Percentiles rank a stretch among this genome's conserved stretches.
Conservation (phyloP, 2,329 filamentous ascomycete genomes). For the Chaetomium strumarium region DNA sequence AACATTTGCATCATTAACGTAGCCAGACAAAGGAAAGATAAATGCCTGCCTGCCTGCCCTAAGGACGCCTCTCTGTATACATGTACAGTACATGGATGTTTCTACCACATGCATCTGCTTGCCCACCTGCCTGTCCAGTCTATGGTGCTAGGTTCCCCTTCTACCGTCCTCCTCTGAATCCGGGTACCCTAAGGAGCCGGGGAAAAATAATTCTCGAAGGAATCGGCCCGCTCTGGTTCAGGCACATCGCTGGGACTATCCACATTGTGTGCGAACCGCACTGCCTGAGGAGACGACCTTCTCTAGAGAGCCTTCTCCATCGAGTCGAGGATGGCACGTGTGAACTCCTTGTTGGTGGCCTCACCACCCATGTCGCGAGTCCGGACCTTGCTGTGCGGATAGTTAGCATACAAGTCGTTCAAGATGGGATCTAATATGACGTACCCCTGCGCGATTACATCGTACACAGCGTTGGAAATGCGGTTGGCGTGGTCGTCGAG, state of each 20-base stretch:
- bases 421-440: conserved; percentile 26
- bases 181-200: neutral
- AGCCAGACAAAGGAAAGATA: conserved; percentile 7
- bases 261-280: conserved; percentile 6
- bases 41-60: conserved; percentile 5
- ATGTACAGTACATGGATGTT: conserved; percentile 9
- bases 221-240: neutral
- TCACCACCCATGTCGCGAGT: conserved; percentile 95
- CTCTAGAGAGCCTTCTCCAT: conserved; percentile 61
- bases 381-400: conserved; percentile 61
- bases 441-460: conserved; percentile 82
- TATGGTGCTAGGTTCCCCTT: conserved; percentile 10
- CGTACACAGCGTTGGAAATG: conserved; percentile 80
- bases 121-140: conserved; percentile 4
- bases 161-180: neutral
- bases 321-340: conserved; percentile 85
- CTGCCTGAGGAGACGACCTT: neutral
- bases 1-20: conserved; percentile 12
- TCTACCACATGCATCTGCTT: neutral
- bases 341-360: conserved; percentile 90
- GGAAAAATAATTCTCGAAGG: conserved; percentile 3
- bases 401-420: conserved; percentile 34
- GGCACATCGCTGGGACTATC: conserved; percentile 7
- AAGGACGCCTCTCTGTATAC: conserved; percentile 5
- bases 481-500: conserved; percentile 98